Evolutionary conservation across 2,329 filamentous ascomycete species (phyloP), one percentile per base, ranked within the genome.

Genomic region (Aspergillus viridinutans): DNA sequence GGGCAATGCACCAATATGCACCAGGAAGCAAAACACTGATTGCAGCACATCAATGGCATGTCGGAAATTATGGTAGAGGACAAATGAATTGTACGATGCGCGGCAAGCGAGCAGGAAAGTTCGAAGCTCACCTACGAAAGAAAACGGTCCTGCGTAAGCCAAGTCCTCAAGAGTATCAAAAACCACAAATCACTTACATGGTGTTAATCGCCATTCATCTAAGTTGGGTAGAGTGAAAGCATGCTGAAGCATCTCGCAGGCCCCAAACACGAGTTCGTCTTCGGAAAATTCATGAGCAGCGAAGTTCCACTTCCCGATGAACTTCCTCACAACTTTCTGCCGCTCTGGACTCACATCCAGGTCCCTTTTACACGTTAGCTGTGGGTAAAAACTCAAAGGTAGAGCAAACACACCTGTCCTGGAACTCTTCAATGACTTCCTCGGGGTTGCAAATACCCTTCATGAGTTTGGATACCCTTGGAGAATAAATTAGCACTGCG

Each of bases 51-150:
- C 94, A 60, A 97, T 88, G 23, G 96, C 94, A 74, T 99, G 94
- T 54, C 93, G 89, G 73, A 97, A 99, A 75, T 99, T 99, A 79
- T 99, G 94, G 70, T 97, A 99, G 23, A 93, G 90, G 38, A 97
- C 92, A 72, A 96, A 96, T 57, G 85, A 89, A 73, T 97, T 97
- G 78, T 99, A 99, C n/a, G 94, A 90, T 50, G 89, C 87, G 60
- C 93, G 88, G 69, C 92, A 94, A 53, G 92, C 92, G 61, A 96
- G 83, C 59, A 97, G 80, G 69, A 96, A 97, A 54, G 85, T 87
- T 62, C 89, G 88, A 28, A 99, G 80, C 72, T 95, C 88, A 65
- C 90, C 91, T 90, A 59, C 61, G 53, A 59, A 65, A 64, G 62
- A 64, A 61, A 35, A 25, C 25, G 45, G 40, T 23, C 28, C 25